Evolutionary conservation across 2,329 filamentous ascomycete species (phyloP).

Genomic region (Sporothrix sp.): DNA sequence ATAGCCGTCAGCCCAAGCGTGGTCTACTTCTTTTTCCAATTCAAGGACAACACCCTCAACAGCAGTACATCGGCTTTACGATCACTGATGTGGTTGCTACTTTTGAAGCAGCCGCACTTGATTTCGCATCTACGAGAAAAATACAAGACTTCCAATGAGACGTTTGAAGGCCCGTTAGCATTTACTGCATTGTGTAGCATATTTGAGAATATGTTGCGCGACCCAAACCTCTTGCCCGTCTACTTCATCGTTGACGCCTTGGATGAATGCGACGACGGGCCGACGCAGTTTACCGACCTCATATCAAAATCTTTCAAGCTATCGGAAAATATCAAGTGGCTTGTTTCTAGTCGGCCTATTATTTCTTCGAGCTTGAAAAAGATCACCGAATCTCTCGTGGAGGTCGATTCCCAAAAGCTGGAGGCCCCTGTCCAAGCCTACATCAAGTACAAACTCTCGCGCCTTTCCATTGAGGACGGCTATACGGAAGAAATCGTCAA

Average conservation of each 20-base stretch:
- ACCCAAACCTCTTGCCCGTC: background rate
- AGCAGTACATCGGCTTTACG: conserved; percentile 16
- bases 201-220: background rate
- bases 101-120: conserved; percentile 17
- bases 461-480: conserved; percentile 8
- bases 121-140: conserved; percentile 17
- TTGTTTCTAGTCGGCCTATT: conserved; percentile 17
- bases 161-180: conserved; percentile 6
- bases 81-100: conserved; percentile 18
- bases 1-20: conserved; percentile 8
- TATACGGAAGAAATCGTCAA: conserved; percentile 13
- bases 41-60: conserved; percentile 14
- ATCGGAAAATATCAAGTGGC: conserved; percentile 15
- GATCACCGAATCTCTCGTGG: conserved; percentile 12
- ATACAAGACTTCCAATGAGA: conserved; percentile 18
- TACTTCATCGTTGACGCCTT: conserved; percentile 6
- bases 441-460: conserved; percentile 16
- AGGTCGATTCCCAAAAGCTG: conserved; percentile 16
- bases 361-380: conserved; percentile 16
- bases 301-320: conserved; percentile 10
- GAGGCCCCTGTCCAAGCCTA: conserved; percentile 15
- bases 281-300: background rate
- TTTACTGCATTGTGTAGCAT: background rate
- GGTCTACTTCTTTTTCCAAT: conserved; percentile 17
- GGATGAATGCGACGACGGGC: conserved; percentile 1